Evolutionary conservation across 805 yeast genomes (phyloP).

Genomic region (Ogataea kodamae): DNA sequence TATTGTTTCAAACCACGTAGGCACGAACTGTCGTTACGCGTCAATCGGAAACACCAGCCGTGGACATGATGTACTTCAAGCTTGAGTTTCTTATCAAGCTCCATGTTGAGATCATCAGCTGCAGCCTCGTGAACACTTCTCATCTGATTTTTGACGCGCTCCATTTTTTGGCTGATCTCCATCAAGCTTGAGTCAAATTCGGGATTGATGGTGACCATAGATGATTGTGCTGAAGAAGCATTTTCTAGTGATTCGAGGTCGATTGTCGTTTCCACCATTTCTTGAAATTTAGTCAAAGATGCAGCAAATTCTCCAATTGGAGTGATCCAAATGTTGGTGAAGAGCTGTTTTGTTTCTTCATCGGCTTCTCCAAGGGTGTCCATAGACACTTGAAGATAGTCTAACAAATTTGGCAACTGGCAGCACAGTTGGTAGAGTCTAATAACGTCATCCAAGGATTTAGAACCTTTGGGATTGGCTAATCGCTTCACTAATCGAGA

Average conservation of each 20-base stretch:
- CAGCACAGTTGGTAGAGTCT: conserved; percentile 78
- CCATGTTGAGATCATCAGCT: conserved; percentile 75
- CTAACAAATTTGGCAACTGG: conserved; percentile 65
- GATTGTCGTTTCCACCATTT: conserved; percentile 87
- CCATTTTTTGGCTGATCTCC: conserved; percentile 55
- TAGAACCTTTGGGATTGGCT: conserved; percentile 37
- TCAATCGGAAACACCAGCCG: conserved; percentile 93
- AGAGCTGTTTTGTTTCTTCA: conserved; percentile 32
- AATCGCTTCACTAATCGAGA: conserved; percentile 71
- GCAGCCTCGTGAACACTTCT: conserved; percentile 56
- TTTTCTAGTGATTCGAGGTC: conserved; percentile 80
- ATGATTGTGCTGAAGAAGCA: conserved; percentile 51
- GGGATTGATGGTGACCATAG: conserved; percentile 69
- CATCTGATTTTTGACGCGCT: conserved; percentile 51
- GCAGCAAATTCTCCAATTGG: conserved; percentile 49
- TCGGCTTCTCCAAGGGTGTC: conserved; percentile 30
- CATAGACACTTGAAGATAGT: conserved; percentile 44
- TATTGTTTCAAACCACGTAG: conserved; percentile 62
- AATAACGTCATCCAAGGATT: conserved; percentile 83
- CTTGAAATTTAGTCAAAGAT: conserved; percentile 66
- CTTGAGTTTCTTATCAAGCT: conserved; percentile 83
- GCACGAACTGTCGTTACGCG: conserved; percentile 83
- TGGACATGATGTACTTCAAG: conserved; percentile 82
- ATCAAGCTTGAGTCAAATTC: conserved; percentile 81
- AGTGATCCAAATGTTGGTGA: conserved; percentile 51